Evolutionary conservation across 2,329 filamentous ascomycete genomes (phyloP).

Genomic region (Xylariomycetidae sp.): DNA sequence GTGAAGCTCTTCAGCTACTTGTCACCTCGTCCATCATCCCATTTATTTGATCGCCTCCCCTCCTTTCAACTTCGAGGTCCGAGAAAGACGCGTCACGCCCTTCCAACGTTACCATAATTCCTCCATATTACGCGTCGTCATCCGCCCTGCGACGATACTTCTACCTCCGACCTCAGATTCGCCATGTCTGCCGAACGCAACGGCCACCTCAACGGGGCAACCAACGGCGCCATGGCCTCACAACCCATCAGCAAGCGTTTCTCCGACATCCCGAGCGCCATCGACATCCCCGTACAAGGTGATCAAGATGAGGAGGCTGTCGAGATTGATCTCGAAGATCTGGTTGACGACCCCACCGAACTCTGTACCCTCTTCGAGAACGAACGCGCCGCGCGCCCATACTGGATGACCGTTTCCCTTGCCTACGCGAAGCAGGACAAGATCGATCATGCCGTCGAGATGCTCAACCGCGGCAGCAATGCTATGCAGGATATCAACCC

Average conservation of each 20-base stretch:
- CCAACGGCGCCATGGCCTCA: slow-evolving; percentile 31
- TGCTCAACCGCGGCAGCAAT: slow-evolving; percentile 65
- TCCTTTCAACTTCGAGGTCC: too few relatives aligned
- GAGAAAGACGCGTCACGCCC: too few relatives aligned
- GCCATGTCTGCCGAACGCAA: slow-evolving; percentile 40
- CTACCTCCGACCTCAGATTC: too few relatives aligned
- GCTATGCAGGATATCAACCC: slow-evolving; percentile 65
- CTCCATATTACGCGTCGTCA: neutral
- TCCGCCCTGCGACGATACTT: neutral
- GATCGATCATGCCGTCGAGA: slow-evolving; percentile 74
- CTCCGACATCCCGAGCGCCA: slow-evolving; percentile 57
- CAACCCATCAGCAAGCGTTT: slow-evolving; percentile 50
- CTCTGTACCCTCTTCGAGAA: slow-evolving; percentile 93
- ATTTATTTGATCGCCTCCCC: too few relatives aligned
- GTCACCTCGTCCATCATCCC: too few relatives aligned
- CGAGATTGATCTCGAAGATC: slow-evolving; percentile 86
- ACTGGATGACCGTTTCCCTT: slow-evolving; percentile 97
- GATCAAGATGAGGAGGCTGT: slow-evolving; percentile 68
- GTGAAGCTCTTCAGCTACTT: too few relatives aligned
- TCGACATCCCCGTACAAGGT: slow-evolving; percentile 60
- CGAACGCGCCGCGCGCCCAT: slow-evolving; percentile 82
- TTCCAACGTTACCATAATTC: too few relatives aligned
- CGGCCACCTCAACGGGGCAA: slow-evolving; percentile 37
- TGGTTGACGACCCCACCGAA: slow-evolving; percentile 90
- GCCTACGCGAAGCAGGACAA: slow-evolving; percentile 96